A percentile compares a stretch with the other conserved stretches of the same genome.
phyloP scores from a whole-genome alignment of 495 filamentous ascomycete genomes.

The Hypoxylon crocopeplum region DNA sequence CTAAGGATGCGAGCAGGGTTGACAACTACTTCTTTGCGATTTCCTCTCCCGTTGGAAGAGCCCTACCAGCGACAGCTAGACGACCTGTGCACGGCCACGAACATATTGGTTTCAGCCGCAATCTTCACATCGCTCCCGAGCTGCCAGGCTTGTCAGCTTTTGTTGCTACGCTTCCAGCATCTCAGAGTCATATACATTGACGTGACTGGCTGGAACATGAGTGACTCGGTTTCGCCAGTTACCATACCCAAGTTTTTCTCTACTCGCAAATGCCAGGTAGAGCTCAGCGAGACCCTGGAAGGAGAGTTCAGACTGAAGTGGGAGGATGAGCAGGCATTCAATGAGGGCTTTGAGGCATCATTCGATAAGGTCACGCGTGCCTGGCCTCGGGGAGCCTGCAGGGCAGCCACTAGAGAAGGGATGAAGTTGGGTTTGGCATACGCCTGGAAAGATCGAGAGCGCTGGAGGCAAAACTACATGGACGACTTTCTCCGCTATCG shows the following conservation, averaged over 20 bases:
- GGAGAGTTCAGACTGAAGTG: too few relatives aligned
- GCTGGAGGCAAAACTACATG: not conserved
- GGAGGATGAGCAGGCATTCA: too few relatives aligned
- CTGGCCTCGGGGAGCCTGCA: too few relatives aligned
- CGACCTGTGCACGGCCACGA: not conserved
- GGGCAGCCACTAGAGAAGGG: too few relatives aligned
- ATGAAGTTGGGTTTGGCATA: too few relatives aligned
- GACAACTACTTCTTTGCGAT: not conserved
- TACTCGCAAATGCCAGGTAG: too few relatives aligned
- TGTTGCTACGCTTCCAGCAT: not conserved
- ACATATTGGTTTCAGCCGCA: not conserved
- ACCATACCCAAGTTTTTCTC: not conserved
- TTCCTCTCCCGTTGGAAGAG: not conserved
- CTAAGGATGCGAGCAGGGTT: not conserved
- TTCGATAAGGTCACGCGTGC: too few relatives aligned
- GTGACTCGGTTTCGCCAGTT: not conserved
- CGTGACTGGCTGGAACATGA: not conserved
- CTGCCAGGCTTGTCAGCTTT: not conserved
- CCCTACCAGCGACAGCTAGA: not conserved
- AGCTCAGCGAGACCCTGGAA: too few relatives aligned
- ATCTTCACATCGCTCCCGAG: not conserved
- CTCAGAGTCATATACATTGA: not conserved
- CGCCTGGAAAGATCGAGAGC: too few relatives aligned
- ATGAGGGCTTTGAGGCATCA: too few relatives aligned
- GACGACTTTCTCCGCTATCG: conserved; percentile 6